phyloP scores from a whole-genome alignment of 2,329 filamentous ascomycete species.

The Claviceps arundinis region DNA sequence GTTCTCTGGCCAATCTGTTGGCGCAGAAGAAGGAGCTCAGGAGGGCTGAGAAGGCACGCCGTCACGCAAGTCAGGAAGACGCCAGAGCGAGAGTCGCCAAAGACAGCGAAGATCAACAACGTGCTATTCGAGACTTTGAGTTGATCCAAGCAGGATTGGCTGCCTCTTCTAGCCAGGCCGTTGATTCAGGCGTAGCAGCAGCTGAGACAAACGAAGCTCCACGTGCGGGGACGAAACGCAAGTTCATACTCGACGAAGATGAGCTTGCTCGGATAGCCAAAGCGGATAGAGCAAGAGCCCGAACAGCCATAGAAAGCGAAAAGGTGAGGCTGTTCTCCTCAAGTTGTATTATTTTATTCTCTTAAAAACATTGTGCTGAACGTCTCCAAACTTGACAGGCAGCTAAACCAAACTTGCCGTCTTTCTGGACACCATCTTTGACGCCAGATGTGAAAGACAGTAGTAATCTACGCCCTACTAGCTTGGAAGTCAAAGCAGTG shows the following conservation, averaged over 20 bases:
- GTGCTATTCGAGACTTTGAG: conserved; percentile 74
- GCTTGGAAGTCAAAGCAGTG: conserved; percentile 49
- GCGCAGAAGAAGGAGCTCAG: conserved; percentile 87
- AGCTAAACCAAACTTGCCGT: conserved; percentile 57
- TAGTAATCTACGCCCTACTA: conserved; percentile 35
- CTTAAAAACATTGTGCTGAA: no score
- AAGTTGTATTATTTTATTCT: background rate
- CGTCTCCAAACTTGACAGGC: conserved; percentile 33
- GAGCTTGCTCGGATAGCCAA: conserved; percentile 58
- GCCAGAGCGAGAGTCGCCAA: conserved; percentile 45
- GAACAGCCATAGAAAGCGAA: conserved; percentile 58
- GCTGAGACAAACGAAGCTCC: background rate
- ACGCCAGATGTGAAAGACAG: conserved; percentile 44
- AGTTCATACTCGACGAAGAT: conserved; percentile 61
- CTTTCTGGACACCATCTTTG: conserved; percentile 85
- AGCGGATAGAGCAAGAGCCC: conserved; percentile 57
- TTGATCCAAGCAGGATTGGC: conserved; percentile 60
- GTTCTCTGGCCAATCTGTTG: conserved; percentile 80
- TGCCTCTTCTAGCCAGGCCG: conserved; percentile 25
- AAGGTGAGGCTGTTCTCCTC: conserved; percentile 32
- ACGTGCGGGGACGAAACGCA: conserved; percentile 44
- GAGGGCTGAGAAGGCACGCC: conserved; percentile 54
- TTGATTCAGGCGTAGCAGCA: conserved; percentile 14
- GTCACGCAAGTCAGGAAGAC: conserved; percentile 47
- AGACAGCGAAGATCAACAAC: conserved; percentile 55